Conservation (phyloP, 164 flowering plant genomes). For the Vitis rotundifolia region DNA sequence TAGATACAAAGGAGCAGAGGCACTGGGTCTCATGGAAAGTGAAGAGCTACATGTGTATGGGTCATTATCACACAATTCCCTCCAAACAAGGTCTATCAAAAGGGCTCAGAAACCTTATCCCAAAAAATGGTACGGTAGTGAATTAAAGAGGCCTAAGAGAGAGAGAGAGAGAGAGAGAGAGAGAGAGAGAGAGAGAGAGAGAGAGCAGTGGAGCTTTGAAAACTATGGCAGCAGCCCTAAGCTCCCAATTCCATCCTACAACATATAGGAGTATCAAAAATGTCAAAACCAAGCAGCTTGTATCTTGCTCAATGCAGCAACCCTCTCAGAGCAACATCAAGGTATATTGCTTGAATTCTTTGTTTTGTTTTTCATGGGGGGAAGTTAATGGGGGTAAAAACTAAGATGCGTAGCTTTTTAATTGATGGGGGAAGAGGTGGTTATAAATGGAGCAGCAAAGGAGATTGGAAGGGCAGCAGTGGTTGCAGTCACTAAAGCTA, state of each 20-base stretch:
- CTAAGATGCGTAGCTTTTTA: slow-evolving; percentile 7
- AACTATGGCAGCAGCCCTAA: slow-evolving; percentile 59
- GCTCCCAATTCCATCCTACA: slow-evolving; percentile 41
- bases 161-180: background rate
- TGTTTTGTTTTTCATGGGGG: background rate
- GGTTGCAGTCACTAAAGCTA: slow-evolving; percentile 74
- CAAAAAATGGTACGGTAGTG: background rate
- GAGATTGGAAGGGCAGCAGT: slow-evolving; percentile 91
- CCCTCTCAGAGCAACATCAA: slow-evolving; percentile 68
- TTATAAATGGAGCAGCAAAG: slow-evolving; percentile 88
- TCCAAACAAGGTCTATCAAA: slow-evolving; percentile 16
- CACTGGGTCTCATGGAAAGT: no score
- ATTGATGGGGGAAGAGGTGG: slow-evolving; percentile 44
- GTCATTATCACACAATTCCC: slow-evolving; percentile 10
- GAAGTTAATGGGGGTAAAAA: background rate
- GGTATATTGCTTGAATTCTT: slow-evolving; percentile 28
- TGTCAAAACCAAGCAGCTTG: slow-evolving; percentile 21
- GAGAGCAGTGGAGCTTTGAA: background rate
- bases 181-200: background rate
- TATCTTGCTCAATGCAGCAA: slow-evolving; percentile 65
- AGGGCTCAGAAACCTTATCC: slow-evolving; percentile 21
- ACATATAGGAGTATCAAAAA: slow-evolving; percentile 16
- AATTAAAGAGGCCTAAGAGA: background rate
- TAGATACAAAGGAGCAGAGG: no score
- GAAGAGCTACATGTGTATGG: background rate